These are phyloP conservation scores for Fraxinus angustifolia DNA, from an alignment of 305 asterid genomes.

Conservation along the genomic window DNA sequence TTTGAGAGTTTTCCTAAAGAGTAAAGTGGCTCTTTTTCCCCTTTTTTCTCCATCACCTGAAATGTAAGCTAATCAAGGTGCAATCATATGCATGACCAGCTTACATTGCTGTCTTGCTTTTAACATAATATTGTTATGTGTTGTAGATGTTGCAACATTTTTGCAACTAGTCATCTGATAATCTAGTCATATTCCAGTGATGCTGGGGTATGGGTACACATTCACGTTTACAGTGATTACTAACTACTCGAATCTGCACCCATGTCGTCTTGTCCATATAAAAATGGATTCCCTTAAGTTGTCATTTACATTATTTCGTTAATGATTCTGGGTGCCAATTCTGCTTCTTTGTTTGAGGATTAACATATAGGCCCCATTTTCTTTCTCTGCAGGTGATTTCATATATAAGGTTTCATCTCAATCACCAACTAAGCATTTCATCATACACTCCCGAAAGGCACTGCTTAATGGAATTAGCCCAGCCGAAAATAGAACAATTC, in stretches of 20 bases:
- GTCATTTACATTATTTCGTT: neutral
- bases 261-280: neutral
- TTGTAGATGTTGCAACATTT: neutral
- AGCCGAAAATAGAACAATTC: constrained; percentile 81
- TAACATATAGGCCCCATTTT: constrained; percentile 3
- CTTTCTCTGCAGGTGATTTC: constrained; percentile 75
- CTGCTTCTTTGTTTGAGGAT: neutral
- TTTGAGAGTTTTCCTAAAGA: neutral
- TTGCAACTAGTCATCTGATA: neutral
- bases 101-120: neutral
- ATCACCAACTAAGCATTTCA: constrained; percentile 86
- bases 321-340: neutral
- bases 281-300: neutral
- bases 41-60: neutral
- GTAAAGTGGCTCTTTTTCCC: neutral
- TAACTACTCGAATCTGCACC: neutral
- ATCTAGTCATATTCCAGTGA: constrained; percentile 3
- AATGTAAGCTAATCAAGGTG: neutral
- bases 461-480: constrained; percentile 89
- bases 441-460: constrained; percentile 92
- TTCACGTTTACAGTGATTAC: constrained; percentile 13
- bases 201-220: constrained; percentile 13
- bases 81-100: neutral
- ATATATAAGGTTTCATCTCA: constrained; percentile 81
- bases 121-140: neutral